A percentile compares a stretch with the other conserved stretches of the same genome.
Evolutionary conservation across 768 basidiomycete species (phyloP).

Genomic region (Plicaturopsis crispa): DNA sequence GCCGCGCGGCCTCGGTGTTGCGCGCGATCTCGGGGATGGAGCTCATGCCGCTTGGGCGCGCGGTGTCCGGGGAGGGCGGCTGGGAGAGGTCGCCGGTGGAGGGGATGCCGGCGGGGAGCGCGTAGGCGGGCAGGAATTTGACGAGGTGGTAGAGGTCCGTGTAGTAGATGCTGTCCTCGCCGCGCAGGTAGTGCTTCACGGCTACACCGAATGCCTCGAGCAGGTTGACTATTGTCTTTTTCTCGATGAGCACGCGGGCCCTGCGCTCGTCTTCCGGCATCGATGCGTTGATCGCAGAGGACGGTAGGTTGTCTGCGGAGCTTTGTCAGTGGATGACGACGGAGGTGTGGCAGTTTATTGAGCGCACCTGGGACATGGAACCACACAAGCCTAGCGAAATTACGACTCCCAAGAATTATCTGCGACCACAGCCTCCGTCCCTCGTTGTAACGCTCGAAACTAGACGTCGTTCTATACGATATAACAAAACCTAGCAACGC

Average conservation of each 20-base stretch:
- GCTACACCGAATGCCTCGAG: slow-evolving; percentile 60
- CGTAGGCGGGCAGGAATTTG: slow-evolving; percentile 65
- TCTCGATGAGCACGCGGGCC: slow-evolving; percentile 50
- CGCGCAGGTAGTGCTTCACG: slow-evolving; percentile 64
- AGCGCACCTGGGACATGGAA: slow-evolving; percentile 54
- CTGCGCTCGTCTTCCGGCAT: slow-evolving; percentile 26
- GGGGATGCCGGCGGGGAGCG: slow-evolving; percentile 43
- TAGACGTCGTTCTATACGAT: slow-evolving; percentile 64
- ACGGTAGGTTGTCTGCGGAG: slow-evolving; percentile 49
- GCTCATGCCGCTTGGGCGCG: background rate
- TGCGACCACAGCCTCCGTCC: slow-evolving; percentile 64
- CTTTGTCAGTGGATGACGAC: slow-evolving; percentile 58
- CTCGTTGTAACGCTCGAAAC: slow-evolving; percentile 73
- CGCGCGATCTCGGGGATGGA: too few species aligned
- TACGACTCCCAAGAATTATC: slow-evolving; percentile 50
- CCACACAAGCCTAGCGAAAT: slow-evolving; percentile 57
- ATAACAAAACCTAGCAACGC: slow-evolving; percentile 72
- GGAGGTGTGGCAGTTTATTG: slow-evolving; percentile 28
- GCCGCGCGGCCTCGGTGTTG: too few species aligned
- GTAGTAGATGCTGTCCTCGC: slow-evolving; percentile 31
- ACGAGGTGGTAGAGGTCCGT: slow-evolving; percentile 34
- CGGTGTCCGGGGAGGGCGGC: background rate
- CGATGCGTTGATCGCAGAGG: slow-evolving; percentile 9
- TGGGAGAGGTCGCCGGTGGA: slow-evolving; percentile 23
- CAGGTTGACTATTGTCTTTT: slow-evolving; percentile 62